Evolutionary conservation across 108 stramenopile species (phyloP), one percentile per base, ranked within the genome.

Genomic region (Asterionellopsis glacialis): DNA sequence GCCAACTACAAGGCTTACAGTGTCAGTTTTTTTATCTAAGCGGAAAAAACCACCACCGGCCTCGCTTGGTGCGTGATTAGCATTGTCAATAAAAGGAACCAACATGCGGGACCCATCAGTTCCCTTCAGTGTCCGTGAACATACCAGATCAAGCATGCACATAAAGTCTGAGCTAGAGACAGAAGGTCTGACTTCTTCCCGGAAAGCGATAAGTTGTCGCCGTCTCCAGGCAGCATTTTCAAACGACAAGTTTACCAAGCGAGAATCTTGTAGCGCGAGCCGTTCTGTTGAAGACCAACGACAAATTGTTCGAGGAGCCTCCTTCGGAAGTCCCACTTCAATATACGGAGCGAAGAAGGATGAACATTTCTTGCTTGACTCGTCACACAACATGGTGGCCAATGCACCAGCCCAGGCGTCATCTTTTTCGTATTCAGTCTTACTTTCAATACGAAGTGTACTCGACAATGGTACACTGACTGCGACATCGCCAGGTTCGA

Each of bases 41-140:
- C 15, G 24, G 22, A 53, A 53, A 22, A 22, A 22, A 25, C 52
- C 52, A 26, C 52, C 52, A 25, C 52, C 52, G 1, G 21, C 52
- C 22, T 53, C 52, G 9, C 14, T 15, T 11, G 25, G 24, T 25
- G 52, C 52, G 12, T 53, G 52, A 26, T 53, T 53, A 22, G 52
- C 52, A 53, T 25, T 53, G 9, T 53, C 52, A 53, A 53, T 23
- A 15, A 53, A 53, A 9, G 52, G 52, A 6, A 53, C 52, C 9
- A 53, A 26, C 52, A 25, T 22, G 12, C 52, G 52, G 24, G 52
- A 23, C 15, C 52, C 52, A 25, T 23, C 25, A 16, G 10, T 15
- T 22, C 24, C 52, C 25, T 53, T 26, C 14, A 53, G 52, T 22
- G 52, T 53, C 15, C 52, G 52, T 1, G 52, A 53, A 53, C 52